Percentiles rank a stretch among this genome's conserved stretches.
These are phyloP conservation scores for Psilocybe azurescens DNA, from an alignment of 768 basidiomycete genomes.

Conservation along the genomic window DNA sequence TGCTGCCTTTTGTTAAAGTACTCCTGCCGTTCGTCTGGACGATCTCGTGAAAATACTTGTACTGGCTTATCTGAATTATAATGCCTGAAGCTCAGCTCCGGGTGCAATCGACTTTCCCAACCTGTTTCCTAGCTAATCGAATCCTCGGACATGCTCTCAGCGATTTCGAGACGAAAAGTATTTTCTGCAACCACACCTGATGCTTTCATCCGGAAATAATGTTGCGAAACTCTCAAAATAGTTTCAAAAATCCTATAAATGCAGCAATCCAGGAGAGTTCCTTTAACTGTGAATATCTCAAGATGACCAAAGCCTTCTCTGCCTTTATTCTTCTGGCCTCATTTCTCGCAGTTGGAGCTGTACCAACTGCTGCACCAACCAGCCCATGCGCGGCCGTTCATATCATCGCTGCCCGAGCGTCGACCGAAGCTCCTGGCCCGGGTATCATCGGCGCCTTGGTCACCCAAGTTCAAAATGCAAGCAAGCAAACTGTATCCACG, in stretches of 20 bases:
- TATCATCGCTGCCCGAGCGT: slow-evolving; percentile 33
- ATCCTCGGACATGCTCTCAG: not conserved
- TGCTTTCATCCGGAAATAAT: too few relatives aligned
- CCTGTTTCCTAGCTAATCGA: not conserved
- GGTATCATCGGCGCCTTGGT: slow-evolving; percentile 33
- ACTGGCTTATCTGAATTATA: not conserved
- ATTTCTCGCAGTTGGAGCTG: slow-evolving; percentile 10
- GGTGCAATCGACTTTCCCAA: not conserved
- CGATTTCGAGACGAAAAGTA: not conserved
- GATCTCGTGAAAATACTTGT: too few relatives aligned
- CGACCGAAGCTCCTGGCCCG: slow-evolving; percentile 30
- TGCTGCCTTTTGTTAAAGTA: too few relatives aligned
- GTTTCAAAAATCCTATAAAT: too few relatives aligned
- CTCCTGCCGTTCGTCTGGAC: too few relatives aligned
- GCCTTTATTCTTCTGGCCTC: slow-evolving; percentile 12
- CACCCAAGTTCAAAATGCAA: slow-evolving; percentile 27
- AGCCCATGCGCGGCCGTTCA: slow-evolving; percentile 32
- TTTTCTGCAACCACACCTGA: too few relatives aligned
- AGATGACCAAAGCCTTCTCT: slow-evolving; percentile 11
- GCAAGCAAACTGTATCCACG: slow-evolving; percentile 32
- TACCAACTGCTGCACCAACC: slow-evolving; percentile 26
- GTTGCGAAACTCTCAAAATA: too few relatives aligned
- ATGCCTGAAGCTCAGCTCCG: not conserved
- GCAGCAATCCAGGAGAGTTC: not conserved
- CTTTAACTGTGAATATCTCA: not conserved